Percentiles rank a stretch among this genome's conserved stretches.
These are phyloP conservation scores for Phytopythium montanum DNA, from an alignment of 352 stramenopile genomes.

Conservation along the genomic window DNA sequence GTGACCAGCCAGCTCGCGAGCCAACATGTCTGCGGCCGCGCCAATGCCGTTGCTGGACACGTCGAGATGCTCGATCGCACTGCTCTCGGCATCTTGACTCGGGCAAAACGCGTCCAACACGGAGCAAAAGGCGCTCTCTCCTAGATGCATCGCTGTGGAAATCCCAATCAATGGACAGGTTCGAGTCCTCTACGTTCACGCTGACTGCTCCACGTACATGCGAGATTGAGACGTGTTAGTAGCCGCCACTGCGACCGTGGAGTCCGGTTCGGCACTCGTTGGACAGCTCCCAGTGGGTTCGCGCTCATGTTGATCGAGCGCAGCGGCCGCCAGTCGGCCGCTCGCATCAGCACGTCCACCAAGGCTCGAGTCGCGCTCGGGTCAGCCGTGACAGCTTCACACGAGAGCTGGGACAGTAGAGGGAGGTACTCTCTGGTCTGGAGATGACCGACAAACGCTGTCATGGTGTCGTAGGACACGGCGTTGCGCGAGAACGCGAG, in stretches of 20 bases:
- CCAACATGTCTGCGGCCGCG: slow-evolving; percentile 25
- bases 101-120: slow-evolving; percentile 16
- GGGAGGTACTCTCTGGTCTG: slow-evolving; percentile 8
- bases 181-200: neutral
- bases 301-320: slow-evolving; percentile 19
- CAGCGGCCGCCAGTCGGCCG: slow-evolving; percentile 15
- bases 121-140: slow-evolving; percentile 17
- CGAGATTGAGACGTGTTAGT: slow-evolving; percentile 22
- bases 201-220: slow-evolving; percentile 13
- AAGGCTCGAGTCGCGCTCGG: slow-evolving; percentile 17
- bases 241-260: slow-evolving; percentile 11
- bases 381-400: slow-evolving; percentile 32
- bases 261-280: neutral
- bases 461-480: slow-evolving; percentile 27
- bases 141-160: slow-evolving; percentile 30
- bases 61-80: slow-evolving; percentile 22
- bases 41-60: slow-evolving; percentile 27
- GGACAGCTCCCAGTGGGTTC: slow-evolving; percentile 22
- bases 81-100: neutral
- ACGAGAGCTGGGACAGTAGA: slow-evolving; percentile 28
- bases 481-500: slow-evolving; percentile 46
- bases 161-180: neutral
- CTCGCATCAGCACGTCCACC: slow-evolving; percentile 14
- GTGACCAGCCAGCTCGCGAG: slow-evolving; percentile 8
- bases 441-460: slow-evolving; percentile 27